Conservation (phyloP, 805 yeast genomes). For the Yarrowia sp. region DNA sequence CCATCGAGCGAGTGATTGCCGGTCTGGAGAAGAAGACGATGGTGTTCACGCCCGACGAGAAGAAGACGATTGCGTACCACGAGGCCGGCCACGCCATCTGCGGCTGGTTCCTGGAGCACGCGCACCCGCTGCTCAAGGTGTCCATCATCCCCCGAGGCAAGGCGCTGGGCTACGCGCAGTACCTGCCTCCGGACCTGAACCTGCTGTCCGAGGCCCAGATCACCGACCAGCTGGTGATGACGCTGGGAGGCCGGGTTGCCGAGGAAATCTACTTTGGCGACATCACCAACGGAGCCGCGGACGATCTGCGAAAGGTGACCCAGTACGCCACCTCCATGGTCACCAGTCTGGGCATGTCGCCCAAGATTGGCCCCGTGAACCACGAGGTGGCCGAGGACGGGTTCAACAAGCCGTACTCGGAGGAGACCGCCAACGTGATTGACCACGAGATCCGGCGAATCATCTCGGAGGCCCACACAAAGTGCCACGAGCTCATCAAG, state of each 20-base stretch:
- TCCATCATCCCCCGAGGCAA: conserved; percentile 97
- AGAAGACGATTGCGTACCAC: conserved; percentile 91
- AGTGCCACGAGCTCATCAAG: conserved; percentile 70
- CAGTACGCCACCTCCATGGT: conserved; percentile 95
- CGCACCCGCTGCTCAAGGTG: conserved; percentile 94
- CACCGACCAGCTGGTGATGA: conserved; percentile 92
- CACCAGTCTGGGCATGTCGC: conserved; percentile 87
- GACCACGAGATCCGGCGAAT: conserved; percentile 84
- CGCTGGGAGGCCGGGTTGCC: conserved; percentile 95
- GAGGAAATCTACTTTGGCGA: conserved; percentile 91
- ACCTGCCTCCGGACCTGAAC: conserved; percentile 91
- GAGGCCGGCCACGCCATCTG: conserved; percentile 99
- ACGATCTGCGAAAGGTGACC: conserved; percentile 95
- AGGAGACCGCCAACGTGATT: conserved; percentile 78
- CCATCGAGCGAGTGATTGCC: conserved; percentile 96
- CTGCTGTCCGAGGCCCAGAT: conserved; percentile 78
- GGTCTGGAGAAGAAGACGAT: conserved; percentile 92
- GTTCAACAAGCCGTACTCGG: conserved; percentile 86
- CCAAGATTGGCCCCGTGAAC: conserved; percentile 80
- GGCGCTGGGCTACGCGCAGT: conserved; percentile 97
- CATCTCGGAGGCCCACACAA: conserved; percentile 73
- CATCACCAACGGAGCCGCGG: conserved; percentile 96
- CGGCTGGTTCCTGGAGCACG: conserved; percentile 92
- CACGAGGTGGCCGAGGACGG: conserved; percentile 73
- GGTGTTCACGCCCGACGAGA: conserved; percentile 83